Evolutionary conservation across 805 yeast genomes (phyloP), one percentile per base, ranked within the genome.

Genomic region (Zygoascus ofunaensis): DNA sequence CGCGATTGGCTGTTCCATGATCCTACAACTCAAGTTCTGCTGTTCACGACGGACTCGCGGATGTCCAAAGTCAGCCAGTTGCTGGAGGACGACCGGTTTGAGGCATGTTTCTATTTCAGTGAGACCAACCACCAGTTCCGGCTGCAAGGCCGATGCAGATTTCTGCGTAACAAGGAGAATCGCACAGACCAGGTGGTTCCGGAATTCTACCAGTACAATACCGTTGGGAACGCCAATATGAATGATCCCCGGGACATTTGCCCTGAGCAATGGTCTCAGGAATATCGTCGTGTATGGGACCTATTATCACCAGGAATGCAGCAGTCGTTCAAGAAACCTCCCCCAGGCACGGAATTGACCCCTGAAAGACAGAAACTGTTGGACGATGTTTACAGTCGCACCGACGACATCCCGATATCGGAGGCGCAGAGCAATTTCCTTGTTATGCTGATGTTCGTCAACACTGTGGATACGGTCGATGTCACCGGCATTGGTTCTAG

Each of bases 1-100:
- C 70, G 94, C 40, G 92, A 87, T 5, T 86, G 83, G 61, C 64
- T 86, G 41, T 86, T 85, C 57, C 71, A 76, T 55, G 85, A 83
- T 56, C 72, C 71, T 49, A 69, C 73, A 45, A 79, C 81, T 21
- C 85, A 82, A 55, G 75, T 82, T 10, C 60, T 85, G 42, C 71
- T 84, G 0, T 77, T 82, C 54, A 73, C 81, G 36, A 80, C 92
- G 1, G 95, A 86, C 61, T 69, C 71, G 55, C 67, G 95, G 60
- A 77, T 80, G 69, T 65, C 66, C 41, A 86, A 86, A 61, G 72
- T 70, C 54, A 62, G 63, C 12, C 82, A 82, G 34, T 49, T 69
- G 18, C 53, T 59, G 12, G 15, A 37, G 2, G 40, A 52, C 19
- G 72, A 79, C 52, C 67, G 69, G 44, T 80, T 77, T 59, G 94